Evolutionary conservation across 2,329 filamentous ascomycete species (phyloP), one percentile per base, ranked within the genome.

Genomic region (Curvularia eragrostidis): DNA sequence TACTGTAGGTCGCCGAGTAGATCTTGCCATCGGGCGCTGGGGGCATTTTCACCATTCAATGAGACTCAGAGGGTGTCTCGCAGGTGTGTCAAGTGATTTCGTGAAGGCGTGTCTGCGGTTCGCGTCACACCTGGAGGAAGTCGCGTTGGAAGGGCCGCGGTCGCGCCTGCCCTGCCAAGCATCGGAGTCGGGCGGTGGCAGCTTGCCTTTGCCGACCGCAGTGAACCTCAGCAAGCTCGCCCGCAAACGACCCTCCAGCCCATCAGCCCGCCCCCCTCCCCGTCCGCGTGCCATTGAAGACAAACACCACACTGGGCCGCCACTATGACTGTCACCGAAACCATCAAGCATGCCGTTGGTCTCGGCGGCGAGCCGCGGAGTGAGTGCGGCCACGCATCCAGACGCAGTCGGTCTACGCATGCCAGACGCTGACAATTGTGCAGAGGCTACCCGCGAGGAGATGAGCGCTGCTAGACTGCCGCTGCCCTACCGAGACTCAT

Each of bases 401-500:
- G 43, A 28, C 54, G 43, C 60, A 61, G 66, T 68, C 68, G 68
- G 47, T 28, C 36, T 38, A 56, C 65, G 74, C 19, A 28, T n/a
- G 48, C 36, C 19, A 70, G 23, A 55, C 30, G 69, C 73, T 80
- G 73, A 74, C 71, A 23, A 36, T 28, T 13, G n/a, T 41, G 67
- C 75, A 91, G 89, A 85, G 78, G 91, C 91, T 68, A 91, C 91
- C 65, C 87, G 92, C 79, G 89, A 96, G 83, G 91, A 95, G 80
- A 98, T 98, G 94, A 89, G 91, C 75, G 91, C 92, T 73, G 93
- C 93, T 68, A 89, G 87, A 75, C 85, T 98, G 50, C 94, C 95
- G 12, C 80, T 98, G 53, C 85, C 90, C 71, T 99, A 99, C 85
- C 88, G 95, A 77, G 95, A 99, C 81, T 93, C 89, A 81, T 99